Conservation (phyloP, 2,329 filamentous ascomycete species). For the Tolypocladium pustulatum region DNA sequence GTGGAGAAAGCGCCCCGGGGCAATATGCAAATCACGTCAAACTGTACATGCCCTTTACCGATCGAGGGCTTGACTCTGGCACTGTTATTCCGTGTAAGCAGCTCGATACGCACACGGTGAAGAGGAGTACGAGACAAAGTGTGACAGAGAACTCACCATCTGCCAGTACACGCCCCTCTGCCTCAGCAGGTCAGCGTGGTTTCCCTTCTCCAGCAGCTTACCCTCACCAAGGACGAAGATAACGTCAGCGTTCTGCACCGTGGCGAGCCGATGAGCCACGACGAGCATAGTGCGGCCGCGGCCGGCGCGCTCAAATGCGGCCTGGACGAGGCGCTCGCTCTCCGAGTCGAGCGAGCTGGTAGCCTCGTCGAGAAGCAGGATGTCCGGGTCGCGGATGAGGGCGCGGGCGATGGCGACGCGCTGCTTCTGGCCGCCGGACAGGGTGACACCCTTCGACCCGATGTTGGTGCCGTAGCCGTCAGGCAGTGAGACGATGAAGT, state of each 20-base stretch:
- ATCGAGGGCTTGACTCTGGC: constrained; percentile 48
- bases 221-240: constrained; percentile 68
- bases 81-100: constrained; percentile 23
- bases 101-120: constrained; percentile 9
- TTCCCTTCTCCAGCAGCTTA: constrained; percentile 43
- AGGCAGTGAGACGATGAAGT: constrained; percentile 58
- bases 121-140: constrained; percentile 2
- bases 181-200: constrained; percentile 38
- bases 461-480: constrained; percentile 58
- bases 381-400: constrained; percentile 51
- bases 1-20: background rate
- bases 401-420: constrained; percentile 60
- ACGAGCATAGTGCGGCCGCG: constrained; percentile 58
- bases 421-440: constrained; percentile 66
- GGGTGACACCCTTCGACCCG: constrained; percentile 53
- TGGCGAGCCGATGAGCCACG: constrained; percentile 68
- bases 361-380: constrained; percentile 63
- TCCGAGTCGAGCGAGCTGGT: constrained; percentile 60
- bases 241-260: constrained; percentile 68
- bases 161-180: constrained; percentile 45
- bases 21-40: background rate
- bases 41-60: constrained; percentile 20
- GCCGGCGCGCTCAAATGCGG: constrained; percentile 54
- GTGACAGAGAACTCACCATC: constrained; percentile 34
- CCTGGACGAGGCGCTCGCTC: constrained; percentile 51